Base-by-base conservation (phyloP, 352 stramenopile genomes). In the Paralagenidium karlingii region DNA sequence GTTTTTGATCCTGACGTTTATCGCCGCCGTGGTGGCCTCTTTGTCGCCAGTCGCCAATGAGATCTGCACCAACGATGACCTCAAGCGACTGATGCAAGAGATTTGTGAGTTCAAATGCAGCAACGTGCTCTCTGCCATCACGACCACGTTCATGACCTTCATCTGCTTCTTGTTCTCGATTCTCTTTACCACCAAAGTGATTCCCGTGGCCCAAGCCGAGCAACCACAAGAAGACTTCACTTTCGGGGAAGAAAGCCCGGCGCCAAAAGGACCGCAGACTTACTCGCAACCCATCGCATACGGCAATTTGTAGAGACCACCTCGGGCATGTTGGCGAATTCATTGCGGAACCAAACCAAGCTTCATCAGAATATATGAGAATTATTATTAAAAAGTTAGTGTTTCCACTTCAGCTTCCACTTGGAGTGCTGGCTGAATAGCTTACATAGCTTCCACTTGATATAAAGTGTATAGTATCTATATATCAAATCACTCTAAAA, bases 31-130 rank as follows among this genome's bases (percentile, higher is more conserved):
- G 24, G 57, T 62, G 2, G 64, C 73, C 5, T 58, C 69, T 11
- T 51, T 74, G 20, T 66, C 66, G 24, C 66, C 69, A 2, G 56
- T 77, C 0, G 69, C 57, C 2, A 66, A 60, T 26, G 55, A 69
- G 1, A 57, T 81, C 9, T 83, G 69, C 62, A 69, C 68, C 3
- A 63, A 57, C 29, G 48, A 55, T 16, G 64, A 71, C 34, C 51
- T 74, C 27, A 45, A 65, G 55, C 52, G 36, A 12, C 40, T 77
- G 24, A 46, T 83, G 32, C 43, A 83, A 40, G 61, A 83, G 40
- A 62, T 68, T 19, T 83, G 69, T 44, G 57, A 66, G n/a, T 71
- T 83, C 53, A 58, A 59, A 46, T 83, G 69, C 53, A 60, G 56
- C 15, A 67, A 75, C 40, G 54, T 81, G 20, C 47, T 83, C 20